Evolutionary conservation across 1,284 basidiomycete species (phyloP), one percentile per base, ranked within the genome.

Genomic region (Leccinum fallax): DNA sequence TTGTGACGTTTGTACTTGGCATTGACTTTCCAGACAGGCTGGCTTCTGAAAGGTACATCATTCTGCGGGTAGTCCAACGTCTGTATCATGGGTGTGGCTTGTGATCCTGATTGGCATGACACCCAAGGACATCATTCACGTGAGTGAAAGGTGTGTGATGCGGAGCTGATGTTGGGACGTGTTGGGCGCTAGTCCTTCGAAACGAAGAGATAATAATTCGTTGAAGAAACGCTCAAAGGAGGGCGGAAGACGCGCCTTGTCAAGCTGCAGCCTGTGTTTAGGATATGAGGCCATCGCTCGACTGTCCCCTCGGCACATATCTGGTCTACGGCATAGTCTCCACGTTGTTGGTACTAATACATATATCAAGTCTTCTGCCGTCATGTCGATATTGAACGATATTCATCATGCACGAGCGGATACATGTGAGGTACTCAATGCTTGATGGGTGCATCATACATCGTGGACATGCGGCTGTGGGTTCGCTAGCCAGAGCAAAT

Each of bases 51-150:
- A 79, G 36, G 80, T 85, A 59, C 85, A 87, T 68, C 83, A 81
- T 70, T 82, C 83, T 5, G 86, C 83, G 4, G 81, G 72, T 88
- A 85, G 85, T 78, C 86, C 26, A 90, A 90, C 69, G 88, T 88
- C 66, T 38, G 63, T 59, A 11, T 49, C 4, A 34, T 21, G 34
- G 24, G 28, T 56, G 49, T 46, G 15, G 16, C 21, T 15, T 43
- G 48, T 15, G 21, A 43, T 54, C 52, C 19, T 60, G 62, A 69
- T 51, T 40, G 38, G 52, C 28, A 51, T n/a, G 19, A 40, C 61
- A 57, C 40, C 30, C 43, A 46, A 89, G 88, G 88, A 90, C 59
- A 76, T 89, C 13, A 89, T 89, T 68, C 89, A 87, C 8, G 90
- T 89, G 74, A 85, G 85, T 87, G 82, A 88, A 90, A 69, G 46